A percentile compares a stretch with the other conserved stretches of the same genome.
phyloP scores from a whole-genome alignment of 768 basidiomycete genomes.

The Ramaria sp. region DNA sequence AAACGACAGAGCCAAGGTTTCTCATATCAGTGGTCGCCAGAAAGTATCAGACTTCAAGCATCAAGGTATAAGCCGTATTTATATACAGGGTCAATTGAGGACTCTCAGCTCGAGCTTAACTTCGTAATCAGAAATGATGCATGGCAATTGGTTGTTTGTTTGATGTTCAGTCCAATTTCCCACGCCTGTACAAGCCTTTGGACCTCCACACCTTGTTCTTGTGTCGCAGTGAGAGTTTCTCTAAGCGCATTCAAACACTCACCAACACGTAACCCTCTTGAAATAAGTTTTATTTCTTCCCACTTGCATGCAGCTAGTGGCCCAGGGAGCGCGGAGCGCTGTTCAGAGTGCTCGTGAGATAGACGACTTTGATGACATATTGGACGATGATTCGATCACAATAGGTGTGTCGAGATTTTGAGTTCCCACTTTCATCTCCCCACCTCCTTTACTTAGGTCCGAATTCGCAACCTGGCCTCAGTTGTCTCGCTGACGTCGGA shows the following conservation, averaged over 20 bases:
- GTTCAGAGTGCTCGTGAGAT: background rate
- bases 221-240: too few species aligned
- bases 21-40: too few species aligned
- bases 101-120: too few species aligned
- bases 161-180: background rate
- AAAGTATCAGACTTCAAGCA: too few species aligned
- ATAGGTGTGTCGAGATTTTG: background rate
- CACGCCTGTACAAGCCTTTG: background rate
- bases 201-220: background rate
- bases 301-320: background rate
- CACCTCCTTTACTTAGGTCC: background rate
- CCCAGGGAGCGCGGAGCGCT: background rate
- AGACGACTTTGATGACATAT: background rate
- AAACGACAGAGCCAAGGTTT: too few species aligned
- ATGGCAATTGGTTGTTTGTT: background rate
- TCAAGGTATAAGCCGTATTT: too few species aligned
- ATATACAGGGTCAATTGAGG: too few species aligned
- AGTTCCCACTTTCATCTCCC: background rate
- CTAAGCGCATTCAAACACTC: too few species aligned
- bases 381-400: background rate
- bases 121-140: too few species aligned
- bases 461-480: conserved; percentile 10
- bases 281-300: background rate
- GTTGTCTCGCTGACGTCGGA: conserved; percentile 23
- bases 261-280: too few species aligned